A percentile compares a stretch with the other conserved stretches of the same genome.
phyloP scores from a whole-genome alignment of 805 yeast species.

The Ogataea ramenticola region DNA sequence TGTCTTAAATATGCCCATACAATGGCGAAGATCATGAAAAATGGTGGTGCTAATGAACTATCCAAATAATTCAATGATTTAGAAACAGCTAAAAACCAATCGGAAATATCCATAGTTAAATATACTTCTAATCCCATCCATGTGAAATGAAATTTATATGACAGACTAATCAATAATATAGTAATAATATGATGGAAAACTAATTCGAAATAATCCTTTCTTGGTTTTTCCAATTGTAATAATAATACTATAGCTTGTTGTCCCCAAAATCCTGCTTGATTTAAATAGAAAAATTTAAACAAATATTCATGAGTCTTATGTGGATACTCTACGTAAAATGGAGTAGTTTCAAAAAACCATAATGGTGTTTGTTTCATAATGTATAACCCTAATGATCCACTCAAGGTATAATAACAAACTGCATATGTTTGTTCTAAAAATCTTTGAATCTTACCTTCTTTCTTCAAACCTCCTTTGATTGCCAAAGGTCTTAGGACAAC shows the following conservation, averaged over 20 bases:
- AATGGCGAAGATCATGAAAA: constrained; percentile 58
- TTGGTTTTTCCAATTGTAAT: constrained; percentile 85
- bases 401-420: constrained; percentile 66
- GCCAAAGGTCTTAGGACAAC: constrained; percentile 71
- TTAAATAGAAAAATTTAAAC: constrained; percentile 77
- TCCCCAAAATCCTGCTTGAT: constrained; percentile 96
- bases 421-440: constrained; percentile 93
- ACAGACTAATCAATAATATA: constrained; percentile 73
- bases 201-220: constrained; percentile 88
- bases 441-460: constrained; percentile 57
- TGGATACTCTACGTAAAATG: constrained; percentile 77
- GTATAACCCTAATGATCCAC: constrained; percentile 84
- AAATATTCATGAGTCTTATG: constrained; percentile 64
- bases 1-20: constrained; percentile 91
- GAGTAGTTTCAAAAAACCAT: constrained; percentile 84
- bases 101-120: constrained; percentile 94
- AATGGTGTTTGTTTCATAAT: constrained; percentile 79
- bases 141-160: constrained; percentile 92
- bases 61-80: constrained; percentile 85
- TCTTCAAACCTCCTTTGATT: constrained; percentile 37
- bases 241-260: constrained; percentile 84
- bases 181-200: constrained; percentile 93
- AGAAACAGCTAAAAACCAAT: constrained; percentile 76
- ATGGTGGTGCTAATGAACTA: constrained; percentile 52
- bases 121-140: constrained; percentile 91